Evolutionary conservation across 2,329 filamentous ascomycete genomes (phyloP), one percentile per base, ranked within the genome.

Genomic region (Aspergillus calidoustus): DNA sequence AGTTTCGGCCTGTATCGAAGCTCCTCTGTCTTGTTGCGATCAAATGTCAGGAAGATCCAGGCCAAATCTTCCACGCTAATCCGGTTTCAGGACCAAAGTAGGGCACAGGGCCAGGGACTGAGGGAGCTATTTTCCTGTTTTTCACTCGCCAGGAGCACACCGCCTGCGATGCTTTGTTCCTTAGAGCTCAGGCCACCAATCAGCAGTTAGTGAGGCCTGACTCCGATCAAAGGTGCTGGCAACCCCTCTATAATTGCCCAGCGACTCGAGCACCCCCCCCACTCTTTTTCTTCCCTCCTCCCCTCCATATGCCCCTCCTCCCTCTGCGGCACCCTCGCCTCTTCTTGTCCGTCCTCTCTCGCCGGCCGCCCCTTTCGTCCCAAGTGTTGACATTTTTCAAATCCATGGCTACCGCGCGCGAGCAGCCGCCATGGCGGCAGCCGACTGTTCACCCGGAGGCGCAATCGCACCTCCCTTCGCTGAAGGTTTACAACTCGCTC

Each of bases 401-500:
- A 63, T 64, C 65, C 61, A 74, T 74, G 72, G 59, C 67, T 62
- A 65, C 67, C 55, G 62, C 67, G 59, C 74, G 78, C 67, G 77
- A 80, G 68, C 80, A 82, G 72, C 80, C 80, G 64, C 72, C 74
- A 57, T 82, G 80, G 80, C 73, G 72, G 63, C 74, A 79, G 65
- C 79, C 80, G 50, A 60, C 70, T 54, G 61, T 71, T 46, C 68
- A 68, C 50, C 59, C 73, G 15, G 72, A 75, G 44, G 69, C 71
- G 59, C 68, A 74, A 59, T 67, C 71, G 25, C 68, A 71, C 55
- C 72, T 83, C 50, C 83, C 84, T n/a, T 77, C 86, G 52, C 81
- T 96, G 69, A 89, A 87, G 73, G 83, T 96, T 67, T 92, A 89
- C 82, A 96, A 95, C 79, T 93, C 90, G 6, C 81, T 96, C 71